Conservation (phyloP, 208 protist species). For the Trypanosoma caninum region DNA sequence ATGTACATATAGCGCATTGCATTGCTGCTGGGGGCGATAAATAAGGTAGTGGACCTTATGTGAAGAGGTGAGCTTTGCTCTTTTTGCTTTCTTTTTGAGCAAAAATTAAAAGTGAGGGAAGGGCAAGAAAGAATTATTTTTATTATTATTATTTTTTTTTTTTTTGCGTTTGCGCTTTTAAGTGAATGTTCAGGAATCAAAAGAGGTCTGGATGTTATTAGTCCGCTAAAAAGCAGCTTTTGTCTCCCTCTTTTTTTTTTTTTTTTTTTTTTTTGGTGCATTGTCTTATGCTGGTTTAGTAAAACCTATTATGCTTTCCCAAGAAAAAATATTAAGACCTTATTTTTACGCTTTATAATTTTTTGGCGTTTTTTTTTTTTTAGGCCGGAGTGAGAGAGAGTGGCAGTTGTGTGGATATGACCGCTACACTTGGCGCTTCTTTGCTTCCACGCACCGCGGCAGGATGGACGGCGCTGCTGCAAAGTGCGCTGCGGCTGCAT, state of each 20-base stretch:
- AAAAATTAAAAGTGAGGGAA: neutral
- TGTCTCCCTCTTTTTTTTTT: neutral
- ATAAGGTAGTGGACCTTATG: too few species aligned
- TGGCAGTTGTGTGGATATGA: neutral
- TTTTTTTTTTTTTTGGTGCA: neutral
- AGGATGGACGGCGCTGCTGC: constrained; percentile 56
- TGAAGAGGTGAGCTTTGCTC: neutral
- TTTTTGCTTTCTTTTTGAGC: neutral
- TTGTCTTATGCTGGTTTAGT: too few species aligned
- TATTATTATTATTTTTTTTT: constrained; percentile 2
- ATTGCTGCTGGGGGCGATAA: too few species aligned
- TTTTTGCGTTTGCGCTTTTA: too few species aligned
- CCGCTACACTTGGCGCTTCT: neutral
- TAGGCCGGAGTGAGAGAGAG: neutral
- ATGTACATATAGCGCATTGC: neutral
- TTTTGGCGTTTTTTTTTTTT: neutral
- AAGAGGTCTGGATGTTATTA: too few species aligned
- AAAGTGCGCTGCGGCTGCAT: constrained; percentile 33
- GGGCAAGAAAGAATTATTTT: neutral
- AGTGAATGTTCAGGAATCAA: too few species aligned
- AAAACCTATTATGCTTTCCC: neutral
- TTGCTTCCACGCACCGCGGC: constrained; percentile 45
- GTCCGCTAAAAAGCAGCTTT: too few species aligned
- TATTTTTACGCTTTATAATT: constrained; percentile 4
- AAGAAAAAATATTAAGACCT: neutral